A percentile compares a stretch with the other conserved stretches of the same genome.
These are phyloP conservation scores for Phytophthora aleatoria DNA, from an alignment of 352 stramenopile genomes.

Conservation along the genomic window DNA sequence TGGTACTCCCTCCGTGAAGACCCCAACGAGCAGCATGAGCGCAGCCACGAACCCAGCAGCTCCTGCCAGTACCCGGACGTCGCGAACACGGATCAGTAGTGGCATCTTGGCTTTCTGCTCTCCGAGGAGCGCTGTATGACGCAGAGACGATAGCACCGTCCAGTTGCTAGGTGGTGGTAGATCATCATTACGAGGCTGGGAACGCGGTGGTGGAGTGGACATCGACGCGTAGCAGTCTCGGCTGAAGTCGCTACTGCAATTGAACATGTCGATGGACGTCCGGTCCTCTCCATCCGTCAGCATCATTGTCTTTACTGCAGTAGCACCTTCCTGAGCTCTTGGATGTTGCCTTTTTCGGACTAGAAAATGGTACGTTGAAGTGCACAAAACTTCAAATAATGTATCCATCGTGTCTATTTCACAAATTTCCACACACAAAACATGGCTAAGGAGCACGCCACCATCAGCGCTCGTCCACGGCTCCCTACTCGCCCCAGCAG, in stretches of 20 bases:
- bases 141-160: slow-evolving; percentile 38
- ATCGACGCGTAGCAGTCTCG: slow-evolving; percentile 28
- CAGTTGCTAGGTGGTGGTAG: slow-evolving; percentile 22
- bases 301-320: slow-evolving; percentile 3
- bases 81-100: slow-evolving; percentile 32
- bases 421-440: slow-evolving; percentile 9
- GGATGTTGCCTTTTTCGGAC: slow-evolving; percentile 14
- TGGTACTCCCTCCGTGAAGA: slow-evolving; percentile 36
- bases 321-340: slow-evolving; percentile 11
- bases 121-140: slow-evolving; percentile 29
- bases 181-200: slow-evolving; percentile 2
- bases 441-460: slow-evolving; percentile 3
- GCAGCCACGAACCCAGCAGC: slow-evolving; percentile 20
- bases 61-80: slow-evolving; percentile 31
- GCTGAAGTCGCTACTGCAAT: slow-evolving; percentile 21
- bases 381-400: slow-evolving; percentile 14
- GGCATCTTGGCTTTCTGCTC: slow-evolving; percentile 30
- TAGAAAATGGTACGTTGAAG: slow-evolving; percentile 18
- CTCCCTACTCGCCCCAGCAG: slow-evolving; percentile 12
- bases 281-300: slow-evolving; percentile 8
- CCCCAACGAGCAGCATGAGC: slow-evolving; percentile 30
- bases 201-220: slow-evolving; percentile 20
- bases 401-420: slow-evolving; percentile 14
- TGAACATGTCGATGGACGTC: slow-evolving; percentile 12
- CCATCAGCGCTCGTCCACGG: not conserved